These are phyloP conservation scores for Baeospora myosura DNA, from an alignment of 1,284 basidiomycete genomes.

Conservation along the genomic window DNA sequence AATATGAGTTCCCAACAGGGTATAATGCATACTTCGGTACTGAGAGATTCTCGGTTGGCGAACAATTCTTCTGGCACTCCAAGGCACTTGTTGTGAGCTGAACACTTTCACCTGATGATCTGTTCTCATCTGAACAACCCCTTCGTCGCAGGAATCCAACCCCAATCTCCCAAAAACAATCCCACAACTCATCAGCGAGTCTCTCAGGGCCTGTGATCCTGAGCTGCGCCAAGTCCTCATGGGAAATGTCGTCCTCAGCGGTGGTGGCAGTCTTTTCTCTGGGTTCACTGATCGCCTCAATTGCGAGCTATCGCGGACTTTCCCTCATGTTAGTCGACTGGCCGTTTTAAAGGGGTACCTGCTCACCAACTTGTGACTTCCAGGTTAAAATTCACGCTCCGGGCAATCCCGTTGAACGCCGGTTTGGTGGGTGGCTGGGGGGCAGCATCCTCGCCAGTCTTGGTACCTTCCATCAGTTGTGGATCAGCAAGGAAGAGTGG, in stretches of 20 bases:
- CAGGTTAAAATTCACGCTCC: constrained; percentile 85
- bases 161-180: constrained; percentile 69
- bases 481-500: constrained; percentile 91
- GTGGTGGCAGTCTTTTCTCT: constrained; percentile 81
- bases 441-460: constrained; percentile 89
- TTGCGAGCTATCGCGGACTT: constrained; percentile 70
- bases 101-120: background rate
- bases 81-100: constrained; percentile 67
- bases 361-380: constrained; percentile 5
- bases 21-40: constrained; percentile 81
- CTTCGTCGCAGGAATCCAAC: constrained; percentile 45
- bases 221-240: constrained; percentile 88
- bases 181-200: constrained; percentile 71
- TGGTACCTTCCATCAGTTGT: constrained; percentile 94
- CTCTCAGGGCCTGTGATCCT: constrained; percentile 82
- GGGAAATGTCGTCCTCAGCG: constrained; percentile 91
- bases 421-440: constrained; percentile 89
- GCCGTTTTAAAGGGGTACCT: too few species aligned
- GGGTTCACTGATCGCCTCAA: constrained; percentile 85
- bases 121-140: constrained; percentile 1
- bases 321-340: constrained; percentile 64
- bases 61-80: constrained; percentile 83
- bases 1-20: constrained; percentile 96
- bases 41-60: constrained; percentile 81
- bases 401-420: constrained; percentile 81